Base-by-base conservation (phyloP, 2,329 filamentous ascomycete species). In the Ophioceras dolichostomum region DNA sequence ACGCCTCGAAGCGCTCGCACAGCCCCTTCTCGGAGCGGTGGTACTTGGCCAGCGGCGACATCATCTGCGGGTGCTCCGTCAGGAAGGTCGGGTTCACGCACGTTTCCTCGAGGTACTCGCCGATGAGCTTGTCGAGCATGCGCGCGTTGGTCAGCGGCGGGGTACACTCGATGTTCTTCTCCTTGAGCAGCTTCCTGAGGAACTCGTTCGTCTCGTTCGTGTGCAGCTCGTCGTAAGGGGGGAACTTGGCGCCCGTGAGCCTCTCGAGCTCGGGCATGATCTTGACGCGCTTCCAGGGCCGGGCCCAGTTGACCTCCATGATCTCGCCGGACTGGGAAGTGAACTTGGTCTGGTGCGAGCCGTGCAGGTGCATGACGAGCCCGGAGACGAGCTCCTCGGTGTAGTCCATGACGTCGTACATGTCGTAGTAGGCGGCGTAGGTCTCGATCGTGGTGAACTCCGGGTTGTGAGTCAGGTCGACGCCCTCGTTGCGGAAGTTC, bases 371-470 rank as follows among this genome's bases (percentile, higher is more conserved):
- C 73, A 94, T 88, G 55, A 95, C 89, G 5, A 96, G 72, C 29
- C 80, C 76, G 22, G 85, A 88, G 33, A 98, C 82, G 21, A 98
- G 79, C 55, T 95, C 88, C 61, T 98, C 91, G 2, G 91, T 96
- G 53, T 86, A 73, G 42, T 83, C 67, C 81, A 94, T 86, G 41
- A 95, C 68, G 55, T 96, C 91, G 59, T 93, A 83, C 48, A 94
- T 76, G 60, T 94, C 87, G 39, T 82, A 83, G 48, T 87, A 96
- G 4, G 91, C 89, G 74, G 83, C 79, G 64, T 98, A 98, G 65
- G 96, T 96, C 61, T 98, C 91, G 59, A 86, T 85, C 19, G 86
- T 94, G 31, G 91, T 98, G 67, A 98, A 98, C 58, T 98, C 91
- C 28, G 84, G 91, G 68, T 96, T 98, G 70, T 98, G 91, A 7